Evolutionary conservation across 2,329 filamentous ascomycete genomes (phyloP).

Genomic region (Trichoderma arundinaceum): DNA sequence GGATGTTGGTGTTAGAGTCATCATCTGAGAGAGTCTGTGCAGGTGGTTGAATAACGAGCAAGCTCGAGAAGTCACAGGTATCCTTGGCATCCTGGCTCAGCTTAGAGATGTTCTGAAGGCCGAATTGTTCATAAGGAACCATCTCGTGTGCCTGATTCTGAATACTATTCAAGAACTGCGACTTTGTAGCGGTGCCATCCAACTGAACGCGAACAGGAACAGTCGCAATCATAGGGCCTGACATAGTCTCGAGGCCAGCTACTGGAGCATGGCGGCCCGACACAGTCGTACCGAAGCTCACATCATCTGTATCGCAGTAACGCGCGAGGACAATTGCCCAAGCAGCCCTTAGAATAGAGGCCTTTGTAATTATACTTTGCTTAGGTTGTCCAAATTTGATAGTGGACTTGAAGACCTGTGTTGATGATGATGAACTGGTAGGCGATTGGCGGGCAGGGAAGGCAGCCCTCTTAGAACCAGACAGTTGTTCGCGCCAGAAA

Average conservation of each 20-base stretch:
- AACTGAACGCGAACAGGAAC: constrained; percentile 36
- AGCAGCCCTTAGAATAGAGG: constrained; percentile 35
- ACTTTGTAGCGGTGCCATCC: constrained; percentile 41
- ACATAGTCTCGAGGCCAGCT: constrained; percentile 36
- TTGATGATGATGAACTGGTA: not conserved
- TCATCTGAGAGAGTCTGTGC: constrained; percentile 4
- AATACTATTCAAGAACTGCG: constrained; percentile 49
- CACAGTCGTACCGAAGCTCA: constrained; percentile 37
- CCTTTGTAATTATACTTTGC: constrained; percentile 24
- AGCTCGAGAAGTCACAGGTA: constrained; percentile 33
- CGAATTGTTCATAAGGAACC: constrained; percentile 32
- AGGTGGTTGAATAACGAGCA: constrained; percentile 33
- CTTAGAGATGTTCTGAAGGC: constrained; percentile 35
- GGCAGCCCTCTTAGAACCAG: constrained; percentile 17
- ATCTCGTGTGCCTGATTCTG: constrained; percentile 32
- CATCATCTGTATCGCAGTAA: constrained; percentile 45
- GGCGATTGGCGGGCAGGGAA: constrained; percentile 28
- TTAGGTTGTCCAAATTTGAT: not conserved
- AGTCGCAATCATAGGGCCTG: constrained; percentile 39
- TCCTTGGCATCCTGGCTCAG: constrained; percentile 31
- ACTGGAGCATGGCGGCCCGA: constrained; percentile 38
- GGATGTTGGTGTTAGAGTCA: not conserved
- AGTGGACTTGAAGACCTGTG: not conserved
- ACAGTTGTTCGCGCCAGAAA: constrained; percentile 29
- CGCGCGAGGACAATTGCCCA: constrained; percentile 44